Evolutionary conservation across 2,329 filamentous ascomycete genomes (phyloP), one percentile per base, ranked within the genome.

Genomic region (Fusarium virguliforme): DNA sequence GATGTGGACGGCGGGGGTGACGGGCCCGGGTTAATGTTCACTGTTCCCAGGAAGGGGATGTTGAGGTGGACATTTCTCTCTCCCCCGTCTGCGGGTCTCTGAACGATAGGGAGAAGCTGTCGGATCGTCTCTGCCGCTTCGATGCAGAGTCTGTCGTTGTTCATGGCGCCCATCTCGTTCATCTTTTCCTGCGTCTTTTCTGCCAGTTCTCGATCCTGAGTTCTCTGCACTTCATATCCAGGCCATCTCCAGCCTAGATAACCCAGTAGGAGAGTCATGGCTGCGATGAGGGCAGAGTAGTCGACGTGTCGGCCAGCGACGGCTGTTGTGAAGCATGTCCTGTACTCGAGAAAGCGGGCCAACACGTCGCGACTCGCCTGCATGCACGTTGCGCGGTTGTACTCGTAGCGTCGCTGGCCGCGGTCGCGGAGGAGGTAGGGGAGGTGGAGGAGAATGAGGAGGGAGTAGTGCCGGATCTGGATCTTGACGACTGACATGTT

Each of bases 361-460:
- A 90, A 78, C 13, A 88, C 80, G 58, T 85, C 84, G 2, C 88
- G 85, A 53, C 85, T 86, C 6, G 86, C 83, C 10, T 82, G 81
- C 50, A 87, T 77, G 65, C 85, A 86, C 2, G 82, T 83, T 2
- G 65, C 48, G 6, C 76, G 74, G 12, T 81, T 81, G 61, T 84
- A 86, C 70, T 83, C 86, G 71, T 86, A 85, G 22, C 85, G 82
- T 60, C 84, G 83, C 15, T 81, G 80, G 7, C 77, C 77, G 18
- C 81, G 80, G 22, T 81, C 77, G 26, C 80, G 82, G 10, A 89
- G 81, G 77, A 89, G 85, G 65, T 86, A 88, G 0, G 87, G 88
- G 1, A 89, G 80, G 65, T 90, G 87, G 0, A 89, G 81, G 8
- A 86, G 81, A 35, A 86, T 82, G 8, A 88, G 77, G 4, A 89